Evolutionary conservation across 768 basidiomycete species (phyloP).

Genomic region (Boletus eberwhitei): DNA sequence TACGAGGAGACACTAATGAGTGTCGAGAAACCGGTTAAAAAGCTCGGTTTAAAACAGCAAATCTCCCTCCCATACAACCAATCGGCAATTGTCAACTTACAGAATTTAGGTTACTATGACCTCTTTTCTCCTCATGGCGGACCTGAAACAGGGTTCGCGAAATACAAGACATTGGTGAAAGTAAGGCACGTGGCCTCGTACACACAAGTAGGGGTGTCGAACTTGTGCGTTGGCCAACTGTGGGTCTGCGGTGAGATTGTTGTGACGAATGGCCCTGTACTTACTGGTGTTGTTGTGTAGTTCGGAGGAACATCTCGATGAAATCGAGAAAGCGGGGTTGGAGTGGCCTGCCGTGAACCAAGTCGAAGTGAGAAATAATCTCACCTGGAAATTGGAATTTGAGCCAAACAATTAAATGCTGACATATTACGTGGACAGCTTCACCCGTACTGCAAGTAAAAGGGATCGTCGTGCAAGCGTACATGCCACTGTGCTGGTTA

Average conservation of each 20-base stretch:
- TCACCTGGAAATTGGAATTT: neutral
- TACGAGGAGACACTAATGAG: constrained; percentile 14
- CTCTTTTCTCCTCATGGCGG: constrained; percentile 43
- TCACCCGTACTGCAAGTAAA: constrained; percentile 66
- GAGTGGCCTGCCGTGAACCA: constrained; percentile 32
- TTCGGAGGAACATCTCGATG: constrained; percentile 26
- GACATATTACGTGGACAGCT: constrained; percentile 40
- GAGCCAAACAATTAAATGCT: neutral
- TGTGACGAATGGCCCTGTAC: no score
- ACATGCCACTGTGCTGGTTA: constrained; percentile 59
- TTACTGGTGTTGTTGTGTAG: constrained; percentile 1
- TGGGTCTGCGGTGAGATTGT: no score
- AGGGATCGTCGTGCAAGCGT: constrained; percentile 70
- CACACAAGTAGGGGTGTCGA: constrained; percentile 43
- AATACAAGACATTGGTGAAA: constrained; percentile 39
- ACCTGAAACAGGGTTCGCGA: constrained; percentile 35
- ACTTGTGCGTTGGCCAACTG: constrained; percentile 35
- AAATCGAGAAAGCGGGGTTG: constrained; percentile 25
- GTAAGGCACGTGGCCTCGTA: constrained; percentile 35
- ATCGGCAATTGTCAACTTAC: neutral
- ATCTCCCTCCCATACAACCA: neutral
- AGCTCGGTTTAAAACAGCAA: constrained; percentile 15
- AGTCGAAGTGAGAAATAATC: constrained; percentile 17
- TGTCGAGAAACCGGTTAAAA: constrained; percentile 23
- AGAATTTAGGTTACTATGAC: constrained; percentile 40